Evolutionary conservation across 345 rosid species (phyloP).

Genomic region (Eucalyptus tenuipes): DNA sequence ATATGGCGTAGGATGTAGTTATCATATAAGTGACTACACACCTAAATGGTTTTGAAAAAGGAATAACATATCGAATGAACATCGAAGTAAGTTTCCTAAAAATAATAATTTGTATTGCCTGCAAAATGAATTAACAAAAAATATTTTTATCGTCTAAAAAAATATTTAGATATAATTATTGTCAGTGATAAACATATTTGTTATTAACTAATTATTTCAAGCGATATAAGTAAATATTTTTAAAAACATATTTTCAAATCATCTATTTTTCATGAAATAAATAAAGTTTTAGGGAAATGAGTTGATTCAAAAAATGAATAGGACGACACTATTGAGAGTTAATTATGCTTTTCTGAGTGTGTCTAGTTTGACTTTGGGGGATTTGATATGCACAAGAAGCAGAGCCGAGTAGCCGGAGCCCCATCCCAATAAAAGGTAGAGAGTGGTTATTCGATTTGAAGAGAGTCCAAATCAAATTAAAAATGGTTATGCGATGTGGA

Average conservation of each 20-base stretch:
- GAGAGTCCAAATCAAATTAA: background rate
- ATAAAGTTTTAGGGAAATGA: background rate
- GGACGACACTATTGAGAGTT: background rate
- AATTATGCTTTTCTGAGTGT: background rate
- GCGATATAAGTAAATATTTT: rapidly evolving
- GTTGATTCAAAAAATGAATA: background rate
- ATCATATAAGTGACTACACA: background rate
- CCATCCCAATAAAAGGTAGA: background rate
- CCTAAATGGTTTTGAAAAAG: too few species aligned
- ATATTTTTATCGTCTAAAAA: too few species aligned
- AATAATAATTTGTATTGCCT: rapidly evolving
- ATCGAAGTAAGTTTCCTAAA: too few species aligned
- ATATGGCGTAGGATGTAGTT: background rate
- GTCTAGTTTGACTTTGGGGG: background rate
- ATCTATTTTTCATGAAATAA: rapidly evolving
- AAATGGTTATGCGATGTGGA: background rate
- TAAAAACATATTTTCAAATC: too few species aligned
- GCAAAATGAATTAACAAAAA: too few species aligned
- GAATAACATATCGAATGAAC: too few species aligned
- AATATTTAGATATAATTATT: too few species aligned
- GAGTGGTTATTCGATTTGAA: background rate
- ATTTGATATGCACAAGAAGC: background rate
- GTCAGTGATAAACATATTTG: too few species aligned
- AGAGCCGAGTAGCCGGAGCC: background rate
- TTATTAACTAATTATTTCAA: background rate